Percentiles rank a stretch among this genome's conserved stretches.
These are phyloP conservation scores for Podospora didyma DNA, from an alignment of 495 filamentous ascomycete species.

Conservation along the genomic window DNA sequence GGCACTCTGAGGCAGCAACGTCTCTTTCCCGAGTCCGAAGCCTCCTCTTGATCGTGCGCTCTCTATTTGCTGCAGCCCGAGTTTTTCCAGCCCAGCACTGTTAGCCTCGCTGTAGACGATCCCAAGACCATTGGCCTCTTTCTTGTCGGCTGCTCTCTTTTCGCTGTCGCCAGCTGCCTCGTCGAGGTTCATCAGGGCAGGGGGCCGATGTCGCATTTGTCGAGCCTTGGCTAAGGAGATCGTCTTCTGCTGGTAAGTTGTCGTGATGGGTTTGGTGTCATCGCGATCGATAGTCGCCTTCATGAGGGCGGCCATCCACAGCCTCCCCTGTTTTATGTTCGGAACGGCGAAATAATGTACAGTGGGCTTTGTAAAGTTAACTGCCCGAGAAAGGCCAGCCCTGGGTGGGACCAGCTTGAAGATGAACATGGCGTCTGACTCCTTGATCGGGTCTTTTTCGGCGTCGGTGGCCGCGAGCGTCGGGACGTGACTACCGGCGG, in stretches of 20 bases:
- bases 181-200: conserved; percentile 73
- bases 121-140: conserved; percentile 38
- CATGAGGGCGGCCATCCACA: conserved; percentile 99
- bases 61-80: conserved; percentile 36
- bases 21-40: conserved; percentile 31
- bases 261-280: conserved; percentile 68
- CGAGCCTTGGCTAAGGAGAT: conserved; percentile 82
- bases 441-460: conserved; percentile 37
- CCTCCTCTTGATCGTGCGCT: conserved; percentile 27
- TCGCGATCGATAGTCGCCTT: conserved; percentile 98
- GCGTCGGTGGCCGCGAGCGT: conserved; percentile 47
- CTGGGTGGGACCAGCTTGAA: conserved; percentile 97
- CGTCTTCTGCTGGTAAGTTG: conserved; percentile 92
- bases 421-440: conserved; percentile 73
- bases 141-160: conserved; percentile 14
- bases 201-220: conserved; percentile 79
- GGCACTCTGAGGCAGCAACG: conserved; percentile 37
- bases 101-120: conserved; percentile 49
- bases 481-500: conserved; percentile 57
- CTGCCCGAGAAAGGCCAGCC: conserved; percentile 78
- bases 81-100: conserved; percentile 46
- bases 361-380: conserved; percentile 95
- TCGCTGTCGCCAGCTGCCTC: conserved; percentile 43
- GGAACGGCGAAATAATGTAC: conserved; percentile 98
- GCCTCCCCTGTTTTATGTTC: conserved; percentile 76